Base-by-base conservation (phyloP, 805 yeast species). In the Candida ascalaphidarum region DNA sequence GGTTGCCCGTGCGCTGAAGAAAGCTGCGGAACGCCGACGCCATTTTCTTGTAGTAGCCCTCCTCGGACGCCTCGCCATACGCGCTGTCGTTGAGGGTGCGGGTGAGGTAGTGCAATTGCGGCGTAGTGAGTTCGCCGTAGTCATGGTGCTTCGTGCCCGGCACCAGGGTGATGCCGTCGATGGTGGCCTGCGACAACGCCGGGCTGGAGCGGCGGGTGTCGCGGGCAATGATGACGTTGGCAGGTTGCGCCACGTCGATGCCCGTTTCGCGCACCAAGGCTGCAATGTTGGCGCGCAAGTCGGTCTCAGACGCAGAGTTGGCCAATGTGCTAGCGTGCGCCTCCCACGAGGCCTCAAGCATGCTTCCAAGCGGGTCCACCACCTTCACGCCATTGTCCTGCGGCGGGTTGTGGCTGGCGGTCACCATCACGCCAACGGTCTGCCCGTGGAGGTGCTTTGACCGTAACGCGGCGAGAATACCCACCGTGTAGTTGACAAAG, bases 401-500 rank as follows among this genome's bases (percentile, higher is more conserved):
- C 0, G 96, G 95, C 1, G 96, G 96, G 45, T 86, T 86, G 53
- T 86, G 96, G 1, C 94, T 81, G 0, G 96, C 96, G 1, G 96
- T 92, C 46, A 92, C 78, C 96, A 92, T 89, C 9, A 88, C 79
- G n/a, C 98, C 98, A 17, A 88, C 71, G 7, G 81, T 71, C 42
- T 79, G 63, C 2, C 89, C 83, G 1, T 60, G 58, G 18, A 81
- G 58, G 35, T 61, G 67, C 33, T 78, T 69, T n/a, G 96, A 86
- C 45, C 98, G 68, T 37, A 92, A 59, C 2, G 77, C 61, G 1
- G 98, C 96, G 16, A 88, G 50, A 12, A 86, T 61, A 2, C 96
- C 95, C 11, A 81, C 85, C 5, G 89, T 44, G 52, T 74, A 83
- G 53, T 84, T 81, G 18, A 88, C 89, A 11, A 85, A 77, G 48